Percentiles rank a stretch among this genome's conserved stretches.
Evolutionary conservation across 2,329 filamentous ascomycete genomes (phyloP).

Genomic region (Colletotrichum camelliae): DNA sequence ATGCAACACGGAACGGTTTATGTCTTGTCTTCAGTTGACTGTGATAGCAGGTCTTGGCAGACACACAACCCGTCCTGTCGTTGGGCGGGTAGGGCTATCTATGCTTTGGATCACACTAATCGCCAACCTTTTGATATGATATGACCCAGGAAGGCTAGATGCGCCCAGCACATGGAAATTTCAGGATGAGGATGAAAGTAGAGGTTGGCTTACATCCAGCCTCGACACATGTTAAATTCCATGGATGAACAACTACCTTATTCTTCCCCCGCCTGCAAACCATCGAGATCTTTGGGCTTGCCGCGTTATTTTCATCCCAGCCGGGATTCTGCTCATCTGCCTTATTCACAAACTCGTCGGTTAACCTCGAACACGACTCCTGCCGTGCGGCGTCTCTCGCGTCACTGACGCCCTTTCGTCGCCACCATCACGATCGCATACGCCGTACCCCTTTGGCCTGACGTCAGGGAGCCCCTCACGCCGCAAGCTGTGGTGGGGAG

Average conservation of each 20-base stretch:
- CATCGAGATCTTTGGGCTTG: background rate
- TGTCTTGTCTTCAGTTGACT: background rate
- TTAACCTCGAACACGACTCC: background rate
- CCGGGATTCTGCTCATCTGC: background rate
- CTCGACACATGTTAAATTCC: background rate
- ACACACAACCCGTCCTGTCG: background rate
- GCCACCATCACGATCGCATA: background rate
- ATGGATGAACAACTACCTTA: background rate
- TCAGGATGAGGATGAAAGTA: background rate
- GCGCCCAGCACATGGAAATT: background rate
- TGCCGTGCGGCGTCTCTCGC: background rate
- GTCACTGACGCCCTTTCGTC: background rate
- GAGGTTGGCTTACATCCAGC: background rate
- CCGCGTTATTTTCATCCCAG: background rate
- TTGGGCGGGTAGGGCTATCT: background rate
- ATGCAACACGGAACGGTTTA: background rate
- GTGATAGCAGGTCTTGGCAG: background rate
- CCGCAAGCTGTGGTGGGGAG: background rate
- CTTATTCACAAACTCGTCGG: background rate
- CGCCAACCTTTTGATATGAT: background rate
- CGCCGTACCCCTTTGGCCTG: background rate
- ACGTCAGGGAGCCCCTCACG: background rate
- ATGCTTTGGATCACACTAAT: background rate
- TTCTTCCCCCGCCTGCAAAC: background rate
- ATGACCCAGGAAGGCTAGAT: background rate